Evolutionary conservation across 768 basidiomycete species (phyloP), one percentile per base, ranked within the genome.

Genomic region (Leccinellum luteum): DNA sequence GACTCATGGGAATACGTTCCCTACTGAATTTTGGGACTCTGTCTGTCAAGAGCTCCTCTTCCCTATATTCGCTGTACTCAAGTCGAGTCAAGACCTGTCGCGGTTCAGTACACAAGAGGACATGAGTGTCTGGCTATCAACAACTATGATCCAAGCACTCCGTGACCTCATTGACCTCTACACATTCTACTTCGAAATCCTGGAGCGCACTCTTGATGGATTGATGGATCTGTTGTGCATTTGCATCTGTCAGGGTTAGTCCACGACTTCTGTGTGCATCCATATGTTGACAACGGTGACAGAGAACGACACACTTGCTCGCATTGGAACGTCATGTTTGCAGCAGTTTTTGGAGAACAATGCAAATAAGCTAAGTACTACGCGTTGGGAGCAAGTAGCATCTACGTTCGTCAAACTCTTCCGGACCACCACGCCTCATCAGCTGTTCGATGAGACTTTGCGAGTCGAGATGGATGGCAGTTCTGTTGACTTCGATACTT

Each of bases 51-150:
- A 98, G 70, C 83, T 98, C 41, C 81, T 99, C 45, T 98, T 99
- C 83, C 97, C 97, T 0, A 98, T 99, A 62, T 99, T 99, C 69
- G 91, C 94, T 0, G 92, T 98, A 48, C 79, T 99, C 41, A 93
- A 92, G 66, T 95, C 93, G 15, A 91, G 86, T 64, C 90, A 94
- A 74, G 96, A 97, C 69, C 72, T 96, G 35, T 90, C 93, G 13
- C 83, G 96, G 19, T 98, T 98, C 77, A 90, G 81, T 71, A 95
- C 94, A 5, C 94, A 97, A 66, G 97, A 98, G 68, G 97, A 98
- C 64, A 96, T 98, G 94, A 97, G 94, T 65, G 94, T 99, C 27
- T 99, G 97, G 97, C 74, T 99, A 48, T 98, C 94, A 25, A 97
- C 97, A 14, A 99, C 97, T 3, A 94, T 99, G 91, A 97, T 98